Conservation (phyloP, 495 filamentous ascomycete genomes). For the Saxophila tyrrhenica region DNA sequence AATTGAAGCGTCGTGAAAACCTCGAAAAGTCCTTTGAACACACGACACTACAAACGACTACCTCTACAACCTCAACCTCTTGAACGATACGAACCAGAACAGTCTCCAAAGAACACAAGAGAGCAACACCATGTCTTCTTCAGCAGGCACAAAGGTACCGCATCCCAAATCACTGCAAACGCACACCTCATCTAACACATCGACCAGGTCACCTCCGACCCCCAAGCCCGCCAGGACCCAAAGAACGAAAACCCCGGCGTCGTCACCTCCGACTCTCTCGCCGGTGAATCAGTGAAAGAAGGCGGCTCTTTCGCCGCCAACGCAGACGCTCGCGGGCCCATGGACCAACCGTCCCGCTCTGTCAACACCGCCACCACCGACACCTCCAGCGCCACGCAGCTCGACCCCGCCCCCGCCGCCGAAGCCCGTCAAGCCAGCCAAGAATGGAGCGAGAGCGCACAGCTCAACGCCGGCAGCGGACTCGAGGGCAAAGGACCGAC, state of each 20-base stretch:
- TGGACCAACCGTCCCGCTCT: conserved; percentile 35
- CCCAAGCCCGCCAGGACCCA: conserved; percentile 31
- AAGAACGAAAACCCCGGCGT: conserved; percentile 45
- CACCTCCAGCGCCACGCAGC: conserved; percentile 39
- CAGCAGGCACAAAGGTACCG: conserved; percentile 8
- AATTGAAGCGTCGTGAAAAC: too few relatives aligned
- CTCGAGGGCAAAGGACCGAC: conserved; percentile 38
- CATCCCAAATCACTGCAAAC: neutral
- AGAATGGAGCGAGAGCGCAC: conserved; percentile 24
- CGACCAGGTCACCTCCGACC: conserved; percentile 36
- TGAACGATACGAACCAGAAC: too few relatives aligned
- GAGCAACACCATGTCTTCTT: conserved; percentile 18
- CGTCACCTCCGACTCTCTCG: conserved; percentile 52
- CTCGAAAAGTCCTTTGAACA: too few relatives aligned
- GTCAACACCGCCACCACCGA: conserved; percentile 49
- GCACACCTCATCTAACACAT: neutral
- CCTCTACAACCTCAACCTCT: too few relatives aligned
- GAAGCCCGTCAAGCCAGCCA: conserved; percentile 38
- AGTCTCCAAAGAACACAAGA: too few relatives aligned
- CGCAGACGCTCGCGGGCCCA: conserved; percentile 41
- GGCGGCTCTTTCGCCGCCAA: conserved; percentile 41
- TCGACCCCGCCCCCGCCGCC: conserved; percentile 40
- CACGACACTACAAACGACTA: too few relatives aligned
- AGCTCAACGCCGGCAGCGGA: conserved; percentile 18
- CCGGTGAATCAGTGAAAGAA: conserved; percentile 45